Evolutionary conservation across 2,329 filamentous ascomycete genomes (phyloP).

Genomic region (Trichoderma sp.): DNA sequence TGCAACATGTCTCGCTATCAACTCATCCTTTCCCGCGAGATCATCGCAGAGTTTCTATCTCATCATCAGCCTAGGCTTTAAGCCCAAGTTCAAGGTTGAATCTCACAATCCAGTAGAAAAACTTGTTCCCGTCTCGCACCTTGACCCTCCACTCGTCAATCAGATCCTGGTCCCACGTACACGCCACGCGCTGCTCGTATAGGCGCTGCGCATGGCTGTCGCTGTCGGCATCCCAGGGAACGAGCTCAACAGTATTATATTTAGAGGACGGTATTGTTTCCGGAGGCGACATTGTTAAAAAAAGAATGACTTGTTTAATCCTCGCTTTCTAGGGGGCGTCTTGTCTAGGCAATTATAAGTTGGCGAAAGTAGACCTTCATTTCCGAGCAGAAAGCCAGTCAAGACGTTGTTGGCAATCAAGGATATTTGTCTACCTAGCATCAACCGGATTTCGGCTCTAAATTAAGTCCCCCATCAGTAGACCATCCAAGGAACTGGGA

Average conservation of each 20-base stretch:
- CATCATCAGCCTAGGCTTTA: neutral
- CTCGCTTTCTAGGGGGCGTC: too few relatives aligned
- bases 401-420: neutral
- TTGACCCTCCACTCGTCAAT: conserved; percentile 41
- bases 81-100: neutral
- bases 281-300: neutral
- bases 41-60: conserved; percentile 37
- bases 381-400: too few relatives aligned
- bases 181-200: conserved; percentile 47
- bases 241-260: conserved; percentile 32
- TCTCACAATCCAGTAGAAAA: conserved; percentile 47
- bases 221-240: conserved; percentile 48
- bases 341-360: too few relatives aligned
- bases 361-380: too few relatives aligned
- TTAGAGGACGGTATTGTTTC: neutral
- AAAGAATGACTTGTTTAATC: too few relatives aligned
- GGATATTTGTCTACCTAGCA: too few relatives aligned
- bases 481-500: neutral
- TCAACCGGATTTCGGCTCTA: neutral
- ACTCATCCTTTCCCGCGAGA: conserved; percentile 33
- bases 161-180: conserved; percentile 46
- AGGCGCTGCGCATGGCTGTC: conserved; percentile 45
- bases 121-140: conserved; percentile 39
- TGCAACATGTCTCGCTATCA: conserved; percentile 37
- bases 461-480: neutral